Evolutionary conservation across 208 protist genomes (phyloP), one percentile per base, ranked within the genome.

Genomic region (Trypanosoma mega): DNA sequence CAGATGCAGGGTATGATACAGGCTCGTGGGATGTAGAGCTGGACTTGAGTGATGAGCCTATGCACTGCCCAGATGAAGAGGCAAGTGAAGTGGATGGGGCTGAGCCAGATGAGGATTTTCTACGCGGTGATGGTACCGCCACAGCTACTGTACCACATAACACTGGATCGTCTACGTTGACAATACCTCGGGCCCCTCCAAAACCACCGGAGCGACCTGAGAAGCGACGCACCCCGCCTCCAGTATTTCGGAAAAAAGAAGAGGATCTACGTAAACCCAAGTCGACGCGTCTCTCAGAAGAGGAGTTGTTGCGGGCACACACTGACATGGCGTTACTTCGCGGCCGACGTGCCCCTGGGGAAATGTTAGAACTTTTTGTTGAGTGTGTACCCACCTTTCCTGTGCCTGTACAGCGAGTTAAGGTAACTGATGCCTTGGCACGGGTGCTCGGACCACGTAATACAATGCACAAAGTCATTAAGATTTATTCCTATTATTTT

Each of bases 311-410:
- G 27, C 65, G 54, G 14, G 55, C 69, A 20, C 87, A 94, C 73
- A 88, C 84, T 30, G 48, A 62, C 4, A 47, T 94, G 59, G 87
- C 87, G 3, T 56, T 70, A 34, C 57, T 77, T 12, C 72, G 76
- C 24, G 82, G 84, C 2, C 80, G 75, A 75, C 72, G 69, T 18
- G 80, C 81, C 11, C 87, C 87, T 1, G 36, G 47, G 24, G 68
- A 90, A 63, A 69, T 94, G 68, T 67, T 92, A n/a, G 72, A 92
- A 50, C 72, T 85, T 18, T 70, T 94, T 20, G 82, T 94, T 23
- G 87, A 91, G 65, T 91, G 83, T 49, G 75, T 94, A 45, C 87
- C 87, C 1, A 94, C 84, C 23, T 81, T 87, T 52, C 84, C 72
- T 36, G 73, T 92, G 16, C 80, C 82, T 2, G 16, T 87, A 2